Base-by-base conservation (phyloP, 495 filamentous ascomycete genomes). In the Penicillium riverlandense region DNA sequence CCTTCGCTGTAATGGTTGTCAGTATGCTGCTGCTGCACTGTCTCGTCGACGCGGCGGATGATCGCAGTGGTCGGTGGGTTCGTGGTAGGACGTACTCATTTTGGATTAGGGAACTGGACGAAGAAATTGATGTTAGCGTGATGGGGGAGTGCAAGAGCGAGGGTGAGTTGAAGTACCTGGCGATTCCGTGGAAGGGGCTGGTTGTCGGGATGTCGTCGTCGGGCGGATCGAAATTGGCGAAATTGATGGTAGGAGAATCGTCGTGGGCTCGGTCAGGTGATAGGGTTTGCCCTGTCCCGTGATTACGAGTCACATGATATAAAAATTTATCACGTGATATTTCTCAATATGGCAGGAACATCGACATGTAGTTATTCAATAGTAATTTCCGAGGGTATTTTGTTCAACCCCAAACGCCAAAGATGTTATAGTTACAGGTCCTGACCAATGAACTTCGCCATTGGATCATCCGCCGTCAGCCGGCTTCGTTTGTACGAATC, bases 401-500 rank as follows among this genome's bases (percentile, higher is more conserved):
- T 50, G 43, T 35, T 45, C 52, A 33, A 58, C 35, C 35, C 35
- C 39, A 30, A 55, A 58, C 52, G 54, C 49, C 45, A 11, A 47
- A 14, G 32, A 43, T 41, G 37, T 42, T 29, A 39, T 53, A 41
- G 36, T 44, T 30, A 48, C 28, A 40, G 47, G 37, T 84, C 79
- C 45, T 79, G 79, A 9, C 79, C 77, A 12, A 89, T 61, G 46
- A 88, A 82, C 5, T 76, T 77, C 8, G 87, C 85, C 90, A 95
- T 96, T 2, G 90, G 90, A 69, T 96, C 90, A 41, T 86, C 76
- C 4, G 79, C 77, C 14, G 75, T 73, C 37, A 79, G 69, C 48
- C 80, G 72, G 50, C 86, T 88, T 48, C 78, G 72, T 50, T 86
- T 82, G 62, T 90, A 95, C 22, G 78, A 78, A 42, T 95, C 89